Conservation (phyloP, 345 rosid species). For the Abelmoschus esculentus region DNA sequence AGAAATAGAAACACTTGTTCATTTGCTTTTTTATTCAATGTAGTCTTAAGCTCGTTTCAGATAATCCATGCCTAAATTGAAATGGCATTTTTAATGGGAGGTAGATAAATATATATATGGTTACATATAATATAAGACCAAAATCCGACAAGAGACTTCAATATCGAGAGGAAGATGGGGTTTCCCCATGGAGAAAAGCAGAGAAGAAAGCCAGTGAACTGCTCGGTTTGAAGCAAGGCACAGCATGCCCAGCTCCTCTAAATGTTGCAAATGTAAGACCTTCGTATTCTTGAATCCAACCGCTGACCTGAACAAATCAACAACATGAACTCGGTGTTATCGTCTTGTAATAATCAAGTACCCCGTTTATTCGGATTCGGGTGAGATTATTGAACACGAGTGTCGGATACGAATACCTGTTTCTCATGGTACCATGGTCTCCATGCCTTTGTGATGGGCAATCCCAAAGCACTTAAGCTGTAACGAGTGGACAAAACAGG, state of each 20-base stretch:
- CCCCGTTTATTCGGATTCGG: no score
- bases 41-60: no score
- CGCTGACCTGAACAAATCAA: conserved; percentile 50
- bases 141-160: background rate
- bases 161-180: conserved; percentile 34
- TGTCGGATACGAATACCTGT: conserved; percentile 35
- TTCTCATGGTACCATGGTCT: conserved; percentile 82
- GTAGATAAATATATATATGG: background rate
- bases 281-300: conserved; percentile 84
- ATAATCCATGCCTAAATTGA: no score
- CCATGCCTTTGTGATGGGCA: conserved; percentile 61
- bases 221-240: conserved; percentile 74
- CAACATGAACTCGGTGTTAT: background rate
- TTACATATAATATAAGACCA: background rate
- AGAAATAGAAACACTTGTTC: no score
- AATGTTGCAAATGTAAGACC: conserved; percentile 87
- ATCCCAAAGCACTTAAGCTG: conserved; percentile 49
- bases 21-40: no score
- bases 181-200: conserved; percentile 47
- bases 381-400: no score
- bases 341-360: no score
- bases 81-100: no score
- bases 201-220: conserved; percentile 65
- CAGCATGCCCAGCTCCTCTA: conserved; percentile 99
- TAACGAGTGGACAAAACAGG: conserved; percentile 84